phyloP scores from a whole-genome alignment of 257 asterid genomes.

The Forsythia viridissima region DNA sequence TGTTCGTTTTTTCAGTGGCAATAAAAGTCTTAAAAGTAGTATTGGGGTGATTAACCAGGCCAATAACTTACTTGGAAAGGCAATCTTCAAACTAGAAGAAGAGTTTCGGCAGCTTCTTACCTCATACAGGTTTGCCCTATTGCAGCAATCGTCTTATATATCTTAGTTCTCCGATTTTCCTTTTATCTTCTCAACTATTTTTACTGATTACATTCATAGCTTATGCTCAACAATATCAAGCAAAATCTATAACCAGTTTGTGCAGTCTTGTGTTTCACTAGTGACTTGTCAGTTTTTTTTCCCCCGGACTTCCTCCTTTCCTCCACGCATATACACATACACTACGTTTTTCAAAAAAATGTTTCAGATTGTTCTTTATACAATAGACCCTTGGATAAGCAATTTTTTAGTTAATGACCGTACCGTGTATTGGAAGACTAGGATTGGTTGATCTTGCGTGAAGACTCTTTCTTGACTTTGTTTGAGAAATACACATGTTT shows the following conservation, averaged over 20 bases:
- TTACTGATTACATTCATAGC: not conserved
- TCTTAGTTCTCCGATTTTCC: conserved; percentile 3
- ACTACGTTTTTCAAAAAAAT: not conserved
- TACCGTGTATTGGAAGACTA: not conserved
- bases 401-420: not conserved
- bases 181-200: not conserved
- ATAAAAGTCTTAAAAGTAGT: conserved; percentile 60
- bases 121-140: conserved; percentile 62
- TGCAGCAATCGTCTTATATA: conserved; percentile 6
- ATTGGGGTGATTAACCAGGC: conserved; percentile 70
- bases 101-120: conserved; percentile 78
- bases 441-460: not conserved
- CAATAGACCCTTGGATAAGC: not conserved
- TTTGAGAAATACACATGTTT: not conserved
- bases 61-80: conserved; percentile 64
- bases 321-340: not conserved
- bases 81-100: conserved; percentile 78
- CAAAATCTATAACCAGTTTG: not conserved
- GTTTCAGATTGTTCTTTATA: not conserved
- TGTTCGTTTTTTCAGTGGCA: conserved; percentile 58
- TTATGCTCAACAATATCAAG: not conserved
- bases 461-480: not conserved
- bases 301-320: not conserved
- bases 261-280: not conserved
- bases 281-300: not conserved